Evolutionary conservation across 371 early-diverging fungal species (phyloP).

Genomic region (Smittium mucronatum): DNA sequence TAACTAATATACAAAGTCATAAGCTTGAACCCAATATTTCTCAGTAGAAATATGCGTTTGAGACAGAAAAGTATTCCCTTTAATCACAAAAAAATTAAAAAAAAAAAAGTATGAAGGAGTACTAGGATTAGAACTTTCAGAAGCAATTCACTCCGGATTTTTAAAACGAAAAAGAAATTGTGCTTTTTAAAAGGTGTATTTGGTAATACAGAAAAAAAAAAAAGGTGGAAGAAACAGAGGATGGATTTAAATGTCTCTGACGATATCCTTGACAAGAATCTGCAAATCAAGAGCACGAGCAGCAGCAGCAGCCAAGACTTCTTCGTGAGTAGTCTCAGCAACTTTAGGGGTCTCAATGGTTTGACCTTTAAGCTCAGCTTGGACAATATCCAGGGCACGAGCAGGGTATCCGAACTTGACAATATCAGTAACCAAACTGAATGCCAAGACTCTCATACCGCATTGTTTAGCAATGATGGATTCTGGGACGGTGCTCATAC

Average conservation of each 20-base stretch:
- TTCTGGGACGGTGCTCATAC: conserved; percentile 95
- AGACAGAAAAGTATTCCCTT: too few relatives aligned
- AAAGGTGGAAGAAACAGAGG: too few relatives aligned
- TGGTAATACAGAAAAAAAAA: too few relatives aligned
- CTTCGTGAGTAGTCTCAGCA: conserved; percentile 66
- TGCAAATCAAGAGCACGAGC: conserved; percentile 62
- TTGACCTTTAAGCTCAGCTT: conserved; percentile 31
- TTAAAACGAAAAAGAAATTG: too few relatives aligned
- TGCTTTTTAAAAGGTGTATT: too few relatives aligned
- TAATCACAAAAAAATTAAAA: too few relatives aligned
- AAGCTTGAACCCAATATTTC: too few relatives aligned
- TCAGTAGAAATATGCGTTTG: too few relatives aligned
- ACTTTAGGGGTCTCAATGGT: conserved; percentile 37
- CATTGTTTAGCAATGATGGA: conserved; percentile 85
- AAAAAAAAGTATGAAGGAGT: too few relatives aligned
- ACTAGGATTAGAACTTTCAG: too few relatives aligned
- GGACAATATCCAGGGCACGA: conserved; percentile 43
- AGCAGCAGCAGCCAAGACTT: conserved; percentile 70
- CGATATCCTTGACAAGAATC: conserved; percentile 49
- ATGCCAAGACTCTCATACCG: conserved; percentile 73
- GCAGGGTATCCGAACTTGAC: conserved; percentile 54
- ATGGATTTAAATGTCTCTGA: conserved; percentile 25
- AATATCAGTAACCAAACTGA: conserved; percentile 74
- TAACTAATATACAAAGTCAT: too few relatives aligned
- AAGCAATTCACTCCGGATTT: too few relatives aligned